These are phyloP conservation scores for Priceomyces haplophilus DNA, from an alignment of 805 yeast species.

Conservation along the genomic window DNA sequence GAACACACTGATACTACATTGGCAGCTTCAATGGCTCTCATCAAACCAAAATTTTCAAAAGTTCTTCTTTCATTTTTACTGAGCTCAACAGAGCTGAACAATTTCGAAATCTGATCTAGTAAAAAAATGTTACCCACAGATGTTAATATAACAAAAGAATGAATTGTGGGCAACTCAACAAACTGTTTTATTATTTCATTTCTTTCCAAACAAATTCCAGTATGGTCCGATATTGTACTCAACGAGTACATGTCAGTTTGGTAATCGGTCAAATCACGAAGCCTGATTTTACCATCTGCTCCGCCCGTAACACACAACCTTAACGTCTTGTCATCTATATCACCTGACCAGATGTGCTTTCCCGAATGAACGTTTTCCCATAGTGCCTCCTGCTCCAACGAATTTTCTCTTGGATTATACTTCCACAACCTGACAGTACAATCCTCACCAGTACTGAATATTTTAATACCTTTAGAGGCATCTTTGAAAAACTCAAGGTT, in stretches of 20 bases:
- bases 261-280: conserved; percentile 48
- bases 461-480: conserved; percentile 20
- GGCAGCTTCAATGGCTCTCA: conserved; percentile 37
- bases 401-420: conserved; percentile 24
- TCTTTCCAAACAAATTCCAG: conserved; percentile 27
- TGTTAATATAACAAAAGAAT: conserved; percentile 50
- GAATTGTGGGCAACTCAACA: conserved; percentile 41
- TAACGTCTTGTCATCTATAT: conserved; percentile 40
- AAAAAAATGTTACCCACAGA: conserved; percentile 54
- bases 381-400: conserved; percentile 37
- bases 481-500: conserved; percentile 51
- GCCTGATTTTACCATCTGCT: conserved; percentile 80
- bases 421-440: conserved; percentile 81
- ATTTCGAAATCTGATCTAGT: conserved; percentile 15
- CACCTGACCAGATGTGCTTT: conserved; percentile 84
- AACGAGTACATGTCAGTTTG: conserved; percentile 22
- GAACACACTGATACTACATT: conserved; percentile 26
- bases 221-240: conserved; percentile 27
- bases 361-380: conserved; percentile 72
- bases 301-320: conserved; percentile 79
- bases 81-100: conserved; percentile 22
- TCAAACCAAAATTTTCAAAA: conserved; percentile 40
- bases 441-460: conserved; percentile 81
- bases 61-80: conserved; percentile 14
- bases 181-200: conserved; percentile 64